A percentile compares a stretch with the other conserved stretches of the same genome.
Evolutionary conservation across 768 basidiomycete species (phyloP).

Genomic region (Russula lepida): DNA sequence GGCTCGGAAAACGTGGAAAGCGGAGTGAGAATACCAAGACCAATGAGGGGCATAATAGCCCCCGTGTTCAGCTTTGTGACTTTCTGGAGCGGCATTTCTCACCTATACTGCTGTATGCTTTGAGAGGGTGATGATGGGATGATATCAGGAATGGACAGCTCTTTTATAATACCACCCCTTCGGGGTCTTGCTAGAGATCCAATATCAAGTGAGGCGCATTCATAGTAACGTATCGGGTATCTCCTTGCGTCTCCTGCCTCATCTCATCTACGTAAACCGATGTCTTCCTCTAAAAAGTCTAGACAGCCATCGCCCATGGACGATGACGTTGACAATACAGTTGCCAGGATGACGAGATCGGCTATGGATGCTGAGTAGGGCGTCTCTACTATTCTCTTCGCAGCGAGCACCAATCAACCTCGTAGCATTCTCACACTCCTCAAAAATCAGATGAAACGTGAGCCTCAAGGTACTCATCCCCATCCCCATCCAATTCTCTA

Average conservation of each 20-base stretch:
- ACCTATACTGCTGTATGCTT: not conserved
- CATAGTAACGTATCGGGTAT: not conserved
- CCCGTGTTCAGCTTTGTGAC: conserved; percentile 60
- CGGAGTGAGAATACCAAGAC: conserved; percentile 35
- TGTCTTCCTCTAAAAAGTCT: not conserved
- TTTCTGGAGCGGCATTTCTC: conserved; percentile 6
- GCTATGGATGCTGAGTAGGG: conserved; percentile 2
- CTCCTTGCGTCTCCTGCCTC: not conserved
- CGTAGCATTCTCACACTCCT: conserved; percentile 3
- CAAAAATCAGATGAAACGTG: conserved; percentile 8
- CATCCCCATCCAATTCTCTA: not conserved
- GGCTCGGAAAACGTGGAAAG: conserved; percentile 37
- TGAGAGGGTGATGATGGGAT: not conserved
- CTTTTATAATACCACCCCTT: not conserved
- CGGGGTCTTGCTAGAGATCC: not conserved
- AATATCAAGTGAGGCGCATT: not conserved
- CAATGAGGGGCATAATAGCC: conserved; percentile 51
- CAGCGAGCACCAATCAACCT: not conserved
- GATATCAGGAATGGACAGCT: not conserved
- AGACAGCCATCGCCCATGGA: not conserved
- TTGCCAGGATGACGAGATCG: not conserved
- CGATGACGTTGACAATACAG: not conserved
- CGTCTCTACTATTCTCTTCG: not conserved
- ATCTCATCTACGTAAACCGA: not conserved
- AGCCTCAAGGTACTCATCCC: not conserved